phyloP scores from a whole-genome alignment of 2,329 filamentous ascomycete species.

The Beauveria sp. region DNA sequence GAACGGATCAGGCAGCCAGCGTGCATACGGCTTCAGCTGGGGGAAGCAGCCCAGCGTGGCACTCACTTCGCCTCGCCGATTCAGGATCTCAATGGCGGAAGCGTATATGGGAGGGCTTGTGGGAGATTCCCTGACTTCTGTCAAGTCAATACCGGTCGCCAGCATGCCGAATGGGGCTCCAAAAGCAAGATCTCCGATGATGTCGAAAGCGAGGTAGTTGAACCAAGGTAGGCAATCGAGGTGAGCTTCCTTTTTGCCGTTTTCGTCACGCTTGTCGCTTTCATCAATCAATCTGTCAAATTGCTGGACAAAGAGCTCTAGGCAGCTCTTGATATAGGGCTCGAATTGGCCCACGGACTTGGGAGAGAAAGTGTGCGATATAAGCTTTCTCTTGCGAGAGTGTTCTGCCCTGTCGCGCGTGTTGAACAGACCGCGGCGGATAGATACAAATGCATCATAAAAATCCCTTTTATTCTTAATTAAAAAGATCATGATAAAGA shows the following conservation, averaged over 20 bases:
- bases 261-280: constrained; percentile 38
- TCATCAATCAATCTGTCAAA: constrained; percentile 57
- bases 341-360: constrained; percentile 81
- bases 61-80: constrained; percentile 79
- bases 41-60: constrained; percentile 71
- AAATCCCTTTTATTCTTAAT: constrained; percentile 52
- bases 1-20: constrained; percentile 74
- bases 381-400: constrained; percentile 79
- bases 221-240: constrained; percentile 74
- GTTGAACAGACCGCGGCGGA: constrained; percentile 81
- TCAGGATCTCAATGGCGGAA: constrained; percentile 79
- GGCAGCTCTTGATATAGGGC: constrained; percentile 76
- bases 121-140: constrained; percentile 60
- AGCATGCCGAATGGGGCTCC: constrained; percentile 60
- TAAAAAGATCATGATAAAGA: rapidly evolving
- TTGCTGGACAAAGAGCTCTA: constrained; percentile 64
- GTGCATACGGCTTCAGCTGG: constrained; percentile 68
- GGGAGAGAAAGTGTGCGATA: constrained; percentile 78
- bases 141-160: constrained; percentile 64
- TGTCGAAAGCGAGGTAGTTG: constrained; percentile 46
- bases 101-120: constrained; percentile 59
- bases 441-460: constrained; percentile 88
- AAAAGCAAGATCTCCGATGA: constrained; percentile 43
- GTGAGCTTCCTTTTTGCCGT: constrained; percentile 53
- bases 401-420: constrained; percentile 77